Base-by-base conservation (phyloP, 1,284 basidiomycete genomes). In the Amylostereum areolatum region DNA sequence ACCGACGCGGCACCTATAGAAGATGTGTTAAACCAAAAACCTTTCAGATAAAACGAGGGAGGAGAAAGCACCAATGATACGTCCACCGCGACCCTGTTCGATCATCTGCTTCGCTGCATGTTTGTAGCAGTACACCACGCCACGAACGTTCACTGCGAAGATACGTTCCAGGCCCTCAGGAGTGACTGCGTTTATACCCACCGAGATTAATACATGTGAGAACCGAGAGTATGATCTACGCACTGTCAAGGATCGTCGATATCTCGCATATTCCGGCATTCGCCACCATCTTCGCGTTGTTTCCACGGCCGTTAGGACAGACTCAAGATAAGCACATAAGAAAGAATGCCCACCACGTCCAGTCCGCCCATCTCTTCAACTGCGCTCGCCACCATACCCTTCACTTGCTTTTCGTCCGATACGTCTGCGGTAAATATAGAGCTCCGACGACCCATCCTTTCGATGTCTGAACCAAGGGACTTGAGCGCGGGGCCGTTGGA, bases 221-320 rank as follows among this genome's bases (percentile, higher is more conserved):
- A 12, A 28, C 3, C 32, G 34, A 11, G 8, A 25, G 25, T n/a
- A 9, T 11, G 30, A 29, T 3, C 25, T 9, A 54, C 63, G 33
- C 48, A 67, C 60, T 65, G 59, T 65, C 67, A 24, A 65, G 61
- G 47, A 59, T 54, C 9, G 60, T 62, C 55, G 53, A 63, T 51
- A 61, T 63, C 57, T 59, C 62, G 43, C 60, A 64, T n/a, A 72
- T 66, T 3, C 69, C 70, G 0, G 71, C 71, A 56, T 73, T 73
- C 18, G 71, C 68, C 31, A 73, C 68, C 57, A 63, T 58, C 52
- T 53, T 24, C 5, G 4, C 24, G 32, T 29, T 40, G 63, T 54
- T 2, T 64, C 63, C 4, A 25, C 3, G 18, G 18, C 18, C 45
- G 30, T 9, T n/a, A 24, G 7, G 24, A 3, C 7, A 46, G 18